A percentile compares a stretch with the other conserved stretches of the same genome.
Evolutionary conservation across 1,139 yeast species (phyloP).

Genomic region (Protomyces lactucae-debilis): DNA sequence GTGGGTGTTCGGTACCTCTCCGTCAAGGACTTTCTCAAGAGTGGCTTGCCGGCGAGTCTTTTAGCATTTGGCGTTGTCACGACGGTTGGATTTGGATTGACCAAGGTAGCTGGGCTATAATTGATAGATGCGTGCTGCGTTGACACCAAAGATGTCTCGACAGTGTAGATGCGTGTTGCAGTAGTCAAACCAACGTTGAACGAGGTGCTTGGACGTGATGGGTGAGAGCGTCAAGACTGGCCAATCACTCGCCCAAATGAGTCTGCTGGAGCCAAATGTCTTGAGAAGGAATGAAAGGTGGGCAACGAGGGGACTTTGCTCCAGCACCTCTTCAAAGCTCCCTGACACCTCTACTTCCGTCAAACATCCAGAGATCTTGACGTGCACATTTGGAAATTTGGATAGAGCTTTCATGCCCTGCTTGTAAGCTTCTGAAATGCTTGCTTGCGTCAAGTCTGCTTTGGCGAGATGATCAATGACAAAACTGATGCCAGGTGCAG

Average conservation of each 20-base stretch:
- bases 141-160: not conserved
- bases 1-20: conserved; percentile 79
- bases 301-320: not conserved
- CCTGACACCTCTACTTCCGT: not conserved
- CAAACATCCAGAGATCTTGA: conserved; percentile 19
- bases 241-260: conserved; percentile 24
- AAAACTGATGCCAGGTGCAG: not conserved
- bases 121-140: not conserved
- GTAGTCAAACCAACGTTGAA: not conserved
- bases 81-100: conserved; percentile 69
- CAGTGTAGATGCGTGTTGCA: not conserved
- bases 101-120: conserved; percentile 19
- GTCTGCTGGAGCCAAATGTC: not conserved
- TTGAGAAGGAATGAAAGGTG: not conserved
- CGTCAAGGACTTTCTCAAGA: conserved; percentile 72
- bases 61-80: conserved; percentile 64
- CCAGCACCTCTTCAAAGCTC: not conserved
- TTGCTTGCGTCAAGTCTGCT: not conserved
- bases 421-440: not conserved
- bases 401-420: not conserved
- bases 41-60: conserved; percentile 83
- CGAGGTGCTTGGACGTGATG: not conserved
- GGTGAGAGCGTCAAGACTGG: conserved; percentile 1
- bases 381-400: not conserved
- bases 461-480: conserved; percentile 18